These are phyloP conservation scores for Claviceps sp. DNA, from an alignment of 2,329 filamentous ascomycete genomes.

Conservation along the genomic window DNA sequence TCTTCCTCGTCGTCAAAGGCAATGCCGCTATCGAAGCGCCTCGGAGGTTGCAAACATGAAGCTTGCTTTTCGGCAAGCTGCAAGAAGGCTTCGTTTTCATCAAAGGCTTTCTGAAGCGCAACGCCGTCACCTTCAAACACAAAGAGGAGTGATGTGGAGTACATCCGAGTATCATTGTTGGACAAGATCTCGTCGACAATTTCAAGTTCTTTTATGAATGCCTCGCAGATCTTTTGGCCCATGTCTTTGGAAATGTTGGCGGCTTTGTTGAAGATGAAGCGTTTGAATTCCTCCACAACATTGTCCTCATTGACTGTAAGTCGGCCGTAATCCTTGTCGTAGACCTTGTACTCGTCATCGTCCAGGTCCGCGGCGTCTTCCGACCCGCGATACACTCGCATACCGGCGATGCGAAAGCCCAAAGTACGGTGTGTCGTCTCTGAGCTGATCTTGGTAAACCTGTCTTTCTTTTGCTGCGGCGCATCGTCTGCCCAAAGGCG, in stretches of 20 bases:
- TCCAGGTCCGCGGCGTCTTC: constrained; percentile 37
- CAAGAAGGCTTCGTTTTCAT: constrained; percentile 38
- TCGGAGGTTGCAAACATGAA: constrained; percentile 20
- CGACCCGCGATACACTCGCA: constrained; percentile 48
- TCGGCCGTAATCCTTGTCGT: constrained; percentile 51
- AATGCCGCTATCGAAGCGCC: constrained; percentile 43
- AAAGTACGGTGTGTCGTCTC: constrained; percentile 46
- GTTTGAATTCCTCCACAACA: constrained; percentile 38
- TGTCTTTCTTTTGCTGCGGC: constrained; percentile 40
- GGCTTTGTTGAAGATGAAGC: constrained; percentile 43
- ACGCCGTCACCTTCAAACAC: constrained; percentile 50
- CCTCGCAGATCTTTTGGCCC: constrained; percentile 39
- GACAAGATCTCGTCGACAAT: constrained; percentile 40
- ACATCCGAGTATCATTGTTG: constrained; percentile 48
- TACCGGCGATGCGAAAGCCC: constrained; percentile 52
- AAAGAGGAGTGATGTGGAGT: constrained; percentile 47
- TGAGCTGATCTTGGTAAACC: constrained; percentile 45
- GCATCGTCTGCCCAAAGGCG: constrained; percentile 73
- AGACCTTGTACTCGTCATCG: constrained; percentile 42
- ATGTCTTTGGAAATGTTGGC: constrained; percentile 47
- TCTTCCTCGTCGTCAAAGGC: constrained; percentile 28
- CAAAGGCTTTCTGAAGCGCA: constrained; percentile 36
- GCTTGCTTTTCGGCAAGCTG: constrained; percentile 32
- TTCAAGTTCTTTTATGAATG: constrained; percentile 39
- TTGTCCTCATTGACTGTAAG: constrained; percentile 38